A percentile compares a stretch with the other conserved stretches of the same genome.
These are phyloP conservation scores for Teratosphaeria pseudoeucalypti DNA, from an alignment of 2,329 filamentous ascomycete species.

Conservation along the genomic window DNA sequence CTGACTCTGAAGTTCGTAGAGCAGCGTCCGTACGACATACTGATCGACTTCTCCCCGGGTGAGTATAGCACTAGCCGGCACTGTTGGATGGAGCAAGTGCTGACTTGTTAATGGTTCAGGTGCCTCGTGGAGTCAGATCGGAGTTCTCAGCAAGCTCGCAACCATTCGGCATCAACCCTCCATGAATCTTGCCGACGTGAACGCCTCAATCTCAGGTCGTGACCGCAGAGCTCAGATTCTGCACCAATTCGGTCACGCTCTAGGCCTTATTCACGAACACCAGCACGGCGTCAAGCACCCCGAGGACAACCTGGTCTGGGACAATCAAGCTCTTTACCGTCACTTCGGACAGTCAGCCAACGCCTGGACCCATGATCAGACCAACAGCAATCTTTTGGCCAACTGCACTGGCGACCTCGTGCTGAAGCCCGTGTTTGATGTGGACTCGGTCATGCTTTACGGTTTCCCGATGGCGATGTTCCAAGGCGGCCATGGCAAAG, in stretches of 20 bases:
- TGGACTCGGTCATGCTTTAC: background rate
- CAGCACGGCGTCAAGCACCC: background rate
- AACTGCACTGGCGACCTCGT: background rate
- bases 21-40: background rate
- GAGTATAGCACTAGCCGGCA: background rate
- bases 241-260: background rate
- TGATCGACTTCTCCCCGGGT: background rate
- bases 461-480: background rate
- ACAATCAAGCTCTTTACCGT: background rate
- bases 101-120: background rate
- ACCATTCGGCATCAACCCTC: background rate
- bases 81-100: background rate
- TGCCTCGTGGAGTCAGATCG: background rate
- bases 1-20: background rate
- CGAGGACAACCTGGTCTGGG: background rate
- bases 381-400: background rate
- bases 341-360: background rate
- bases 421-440: background rate
- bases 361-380: background rate
- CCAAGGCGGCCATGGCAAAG: background rate
- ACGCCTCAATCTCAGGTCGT: background rate
- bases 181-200: background rate
- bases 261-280: background rate
- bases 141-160: background rate
- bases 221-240: background rate